phyloP scores from a whole-genome alignment of 805 yeast species.

The Schwanniomyces sp. region DNA sequence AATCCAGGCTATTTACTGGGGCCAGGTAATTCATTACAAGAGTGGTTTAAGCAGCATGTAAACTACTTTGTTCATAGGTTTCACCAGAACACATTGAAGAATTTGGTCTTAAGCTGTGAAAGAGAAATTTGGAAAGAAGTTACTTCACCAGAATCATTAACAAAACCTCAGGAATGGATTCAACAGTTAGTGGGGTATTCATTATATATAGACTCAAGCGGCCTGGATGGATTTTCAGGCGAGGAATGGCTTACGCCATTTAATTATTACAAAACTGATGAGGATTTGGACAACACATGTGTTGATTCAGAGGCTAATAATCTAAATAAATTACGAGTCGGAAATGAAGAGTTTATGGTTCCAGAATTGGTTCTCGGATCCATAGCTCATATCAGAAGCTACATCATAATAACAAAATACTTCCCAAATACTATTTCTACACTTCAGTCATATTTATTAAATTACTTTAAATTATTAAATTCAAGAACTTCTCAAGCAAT shows the following conservation, averaged over 20 bases:
- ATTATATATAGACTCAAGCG: conserved; percentile 18
- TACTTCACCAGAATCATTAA: conserved; percentile 44
- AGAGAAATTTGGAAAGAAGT: conserved; percentile 80
- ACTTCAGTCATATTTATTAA: conserved; percentile 46
- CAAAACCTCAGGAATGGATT: conserved; percentile 19
- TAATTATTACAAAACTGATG: conserved; percentile 17
- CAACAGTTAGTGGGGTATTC: conserved; percentile 25
- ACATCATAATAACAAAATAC: conserved; percentile 55
- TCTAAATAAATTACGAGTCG: conserved; percentile 8
- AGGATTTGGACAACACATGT: background rate
- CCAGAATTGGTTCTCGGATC: conserved; percentile 26
- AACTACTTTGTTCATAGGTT: conserved; percentile 55
- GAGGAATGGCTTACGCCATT: conserved; percentile 26
- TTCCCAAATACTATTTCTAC: conserved; percentile 47
- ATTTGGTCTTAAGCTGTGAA: conserved; percentile 52
- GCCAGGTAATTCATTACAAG: conserved; percentile 53
- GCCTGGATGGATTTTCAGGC: conserved; percentile 22
- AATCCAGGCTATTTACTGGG: conserved; percentile 66
- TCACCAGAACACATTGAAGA: conserved; percentile 51
- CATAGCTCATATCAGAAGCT: conserved; percentile 42
- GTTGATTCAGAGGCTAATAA: background rate
- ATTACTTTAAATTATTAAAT: conserved; percentile 47
- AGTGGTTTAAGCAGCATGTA: conserved; percentile 65
- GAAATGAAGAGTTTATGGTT: conserved; percentile 23
- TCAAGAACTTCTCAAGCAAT: conserved; percentile 58